phyloP scores from a whole-genome alignment of 2,329 filamentous ascomycete species.

The Alternaria sp. region DNA sequence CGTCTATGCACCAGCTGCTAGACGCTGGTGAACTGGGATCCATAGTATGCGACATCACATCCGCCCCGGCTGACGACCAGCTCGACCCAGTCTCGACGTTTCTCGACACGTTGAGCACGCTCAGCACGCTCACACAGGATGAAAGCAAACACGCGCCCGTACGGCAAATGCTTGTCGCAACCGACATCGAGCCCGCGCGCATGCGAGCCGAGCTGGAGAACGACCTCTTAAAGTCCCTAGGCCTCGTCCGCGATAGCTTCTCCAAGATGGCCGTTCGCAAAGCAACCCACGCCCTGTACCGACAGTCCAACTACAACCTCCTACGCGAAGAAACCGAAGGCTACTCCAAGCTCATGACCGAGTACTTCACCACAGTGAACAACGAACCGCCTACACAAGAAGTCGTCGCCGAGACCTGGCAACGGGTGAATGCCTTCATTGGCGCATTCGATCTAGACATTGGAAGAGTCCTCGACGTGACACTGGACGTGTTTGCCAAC shows the following conservation, averaged over 20 bases:
- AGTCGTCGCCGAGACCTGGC: constrained; percentile 83
- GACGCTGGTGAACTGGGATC: constrained; percentile 72
- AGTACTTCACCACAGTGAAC: constrained; percentile 88
- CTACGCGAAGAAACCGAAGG: constrained; percentile 95
- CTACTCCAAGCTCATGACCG: constrained; percentile 93
- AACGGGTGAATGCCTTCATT: constrained; percentile 91
- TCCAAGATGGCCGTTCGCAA: constrained; percentile 82
- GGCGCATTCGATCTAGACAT: constrained; percentile 97
- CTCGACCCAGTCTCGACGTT: constrained; percentile 67
- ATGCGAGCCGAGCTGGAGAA: constrained; percentile 87
- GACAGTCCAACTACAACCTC: constrained; percentile 96
- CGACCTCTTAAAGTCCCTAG: constrained; percentile 74
- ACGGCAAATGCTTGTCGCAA: constrained; percentile 72
- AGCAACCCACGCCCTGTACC: constrained; percentile 90
- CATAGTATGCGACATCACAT: constrained; percentile 76
- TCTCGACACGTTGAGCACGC: constrained; percentile 80
- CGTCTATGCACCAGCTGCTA: constrained; percentile 73
- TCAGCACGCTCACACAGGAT: constrained; percentile 77
- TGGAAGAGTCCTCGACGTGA: constrained; percentile 91
- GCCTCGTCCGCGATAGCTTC: constrained; percentile 86
- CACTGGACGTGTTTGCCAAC: constrained; percentile 91
- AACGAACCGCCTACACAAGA: constrained; percentile 75
- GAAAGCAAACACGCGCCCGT: constrained; percentile 67
- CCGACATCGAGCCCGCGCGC: constrained; percentile 71
- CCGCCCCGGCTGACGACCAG: constrained; percentile 55